Percentiles rank a stretch among this genome's conserved stretches.
phyloP scores from a whole-genome alignment of 345 rosid species.

The Alliaria petiolata region DNA sequence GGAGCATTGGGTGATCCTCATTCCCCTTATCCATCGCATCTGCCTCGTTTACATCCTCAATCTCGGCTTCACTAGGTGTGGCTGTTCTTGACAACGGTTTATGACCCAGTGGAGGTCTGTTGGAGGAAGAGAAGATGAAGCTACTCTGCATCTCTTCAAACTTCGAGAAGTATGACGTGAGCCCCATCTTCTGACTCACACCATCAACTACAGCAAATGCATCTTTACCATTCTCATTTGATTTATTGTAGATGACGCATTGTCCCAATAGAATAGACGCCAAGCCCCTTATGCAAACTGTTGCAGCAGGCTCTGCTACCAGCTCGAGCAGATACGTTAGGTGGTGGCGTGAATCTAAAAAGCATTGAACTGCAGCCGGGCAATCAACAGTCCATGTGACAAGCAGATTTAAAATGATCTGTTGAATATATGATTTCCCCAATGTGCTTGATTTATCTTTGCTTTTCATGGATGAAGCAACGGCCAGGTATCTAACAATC shows the following conservation, averaged over 20 bases:
- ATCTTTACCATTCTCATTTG: slow-evolving; percentile 72
- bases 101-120: slow-evolving; percentile 42
- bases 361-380: slow-evolving; percentile 81
- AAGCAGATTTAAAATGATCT: slow-evolving; percentile 78
- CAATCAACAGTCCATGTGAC: slow-evolving; percentile 85
- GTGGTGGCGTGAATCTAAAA: slow-evolving; percentile 87
- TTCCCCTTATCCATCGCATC: slow-evolving; percentile 47
- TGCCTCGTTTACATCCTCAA: slow-evolving; percentile 57
- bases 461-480: slow-evolving; percentile 70
- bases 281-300: slow-evolving; percentile 70
- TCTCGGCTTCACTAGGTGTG: slow-evolving; percentile 79
- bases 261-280: slow-evolving; percentile 86
- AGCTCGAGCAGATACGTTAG: slow-evolving; percentile 74
- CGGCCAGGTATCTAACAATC: slow-evolving; percentile 83
- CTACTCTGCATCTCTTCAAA: slow-evolving; percentile 90
- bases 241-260: slow-evolving; percentile 73
- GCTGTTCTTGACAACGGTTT: slow-evolving; percentile 75
- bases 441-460: slow-evolving; percentile 58
- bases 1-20: slow-evolving; percentile 67
- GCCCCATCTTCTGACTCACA: slow-evolving; percentile 86
- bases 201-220: slow-evolving; percentile 73
- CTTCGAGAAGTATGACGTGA: slow-evolving; percentile 69
- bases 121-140: slow-evolving; percentile 61
- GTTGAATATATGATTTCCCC: slow-evolving; percentile 54
- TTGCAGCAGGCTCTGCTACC: slow-evolving; percentile 62